Evolutionary conservation across 306 rosid genomes (phyloP), one percentile per base, ranked within the genome.

Genomic region (Potentilla sterilis): DNA sequence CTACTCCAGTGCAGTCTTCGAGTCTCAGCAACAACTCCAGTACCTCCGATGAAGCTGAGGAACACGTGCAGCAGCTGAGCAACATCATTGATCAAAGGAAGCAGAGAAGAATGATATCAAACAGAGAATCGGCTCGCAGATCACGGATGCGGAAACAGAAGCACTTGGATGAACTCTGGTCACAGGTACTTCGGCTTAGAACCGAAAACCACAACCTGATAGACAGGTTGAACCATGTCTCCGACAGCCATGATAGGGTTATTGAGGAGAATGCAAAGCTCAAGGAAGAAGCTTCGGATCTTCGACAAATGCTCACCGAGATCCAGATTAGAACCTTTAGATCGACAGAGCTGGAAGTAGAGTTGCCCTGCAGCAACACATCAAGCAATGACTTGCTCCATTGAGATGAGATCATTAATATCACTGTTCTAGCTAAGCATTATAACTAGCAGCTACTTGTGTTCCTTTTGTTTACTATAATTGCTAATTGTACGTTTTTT

Each of bases 71-170:
- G 62, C 77, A 48, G 37, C 73, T 80, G 69, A 38, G 69, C 62
- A 76, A 70, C 68, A 71, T 88, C 78, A 81, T 92, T 73, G 91
- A 92, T 1, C 91, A 90, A n/a, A 81, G 98, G 85, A 89, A 84
- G 70, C 92, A 86, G 76, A 34, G 96, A 57, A 49, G 98, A 62
- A 92, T 92, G 98, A 90, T 92, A 77, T 92, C 98, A 0, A 92
- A 92, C 78, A 55, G 98, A 73, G 98, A 92, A 81, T 92, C 98
- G 0, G 98, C 98, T 3, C 71, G 97, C 32, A 79, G 97, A 57
- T 92, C 97, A 3, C 66, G 97, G 83, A 92, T 92, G 97, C 81
- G 98, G 85, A 92, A 92, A 67, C 98, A 92, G 65, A 90, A 81
- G 43, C 98, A 92, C 78, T 73, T 90, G 21, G 96, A 90, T 55